Conservation (phyloP, 163 green algal genomes). For the Chlamydomonas reinhardtii region DNA sequence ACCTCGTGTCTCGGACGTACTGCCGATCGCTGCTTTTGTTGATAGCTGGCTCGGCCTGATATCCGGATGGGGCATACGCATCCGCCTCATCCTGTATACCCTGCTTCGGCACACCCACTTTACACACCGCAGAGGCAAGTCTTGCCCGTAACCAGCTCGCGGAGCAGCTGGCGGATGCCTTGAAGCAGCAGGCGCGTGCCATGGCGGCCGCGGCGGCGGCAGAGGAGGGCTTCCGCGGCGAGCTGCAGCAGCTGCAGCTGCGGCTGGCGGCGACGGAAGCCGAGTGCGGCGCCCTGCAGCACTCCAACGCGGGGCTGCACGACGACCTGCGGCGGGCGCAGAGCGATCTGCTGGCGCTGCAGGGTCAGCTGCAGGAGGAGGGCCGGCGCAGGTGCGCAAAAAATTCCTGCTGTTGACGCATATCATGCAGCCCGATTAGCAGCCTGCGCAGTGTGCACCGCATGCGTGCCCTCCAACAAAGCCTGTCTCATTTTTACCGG, state of each 20-base stretch:
- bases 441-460: too few relatives aligned
- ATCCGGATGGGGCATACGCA: too few relatives aligned
- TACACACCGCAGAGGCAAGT: background rate
- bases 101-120: background rate
- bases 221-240: background rate
- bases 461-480: background rate
- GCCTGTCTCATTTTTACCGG: background rate
- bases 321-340: conserved; percentile 26
- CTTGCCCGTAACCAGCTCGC: conserved; percentile 38
- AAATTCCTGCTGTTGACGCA: too few relatives aligned
- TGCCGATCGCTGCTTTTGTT: too few relatives aligned
- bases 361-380: conserved; percentile 38
- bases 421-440: too few relatives aligned
- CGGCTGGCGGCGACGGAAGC: conserved; percentile 28
- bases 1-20: too few relatives aligned
- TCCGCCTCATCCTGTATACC: background rate
- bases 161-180: conserved; percentile 17
- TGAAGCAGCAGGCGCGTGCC: background rate
- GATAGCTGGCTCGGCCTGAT: too few relatives aligned
- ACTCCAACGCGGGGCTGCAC: conserved; percentile 6
- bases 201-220: background rate
- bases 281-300: conserved; percentile 20
- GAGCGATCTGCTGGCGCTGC: background rate
- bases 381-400: background rate
- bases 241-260: conserved; percentile 42